These are phyloP conservation scores for Aspergillus hiratsukae DNA, from an alignment of 2,329 filamentous ascomycete genomes.

Conservation along the genomic window DNA sequence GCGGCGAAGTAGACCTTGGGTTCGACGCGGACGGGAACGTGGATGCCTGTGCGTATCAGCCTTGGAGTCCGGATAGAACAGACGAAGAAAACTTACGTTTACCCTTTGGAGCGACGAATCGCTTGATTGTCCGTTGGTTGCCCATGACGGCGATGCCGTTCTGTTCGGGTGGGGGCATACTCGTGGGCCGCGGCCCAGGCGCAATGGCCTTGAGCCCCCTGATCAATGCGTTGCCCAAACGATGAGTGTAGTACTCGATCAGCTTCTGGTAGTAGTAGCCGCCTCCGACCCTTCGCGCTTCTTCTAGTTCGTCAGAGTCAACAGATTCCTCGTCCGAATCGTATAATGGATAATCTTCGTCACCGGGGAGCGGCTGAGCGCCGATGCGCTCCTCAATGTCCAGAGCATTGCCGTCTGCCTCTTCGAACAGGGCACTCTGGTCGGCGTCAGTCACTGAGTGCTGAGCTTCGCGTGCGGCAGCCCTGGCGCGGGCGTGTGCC, in stretches of 20 bases:
- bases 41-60: conserved; percentile 61
- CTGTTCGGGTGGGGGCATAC: conserved; percentile 33
- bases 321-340: conserved; percentile 84
- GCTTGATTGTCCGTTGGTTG: conserved; percentile 44
- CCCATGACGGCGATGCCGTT: conserved; percentile 40
- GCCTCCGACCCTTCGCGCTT: conserved; percentile 71
- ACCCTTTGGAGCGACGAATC: conserved; percentile 55
- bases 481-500: conserved; percentile 1
- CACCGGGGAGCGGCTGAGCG: conserved; percentile 52
- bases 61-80: neutral
- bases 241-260: conserved; percentile 48
- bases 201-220: conserved; percentile 46
- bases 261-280: conserved; percentile 68
- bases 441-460: conserved; percentile 26
- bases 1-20: conserved; percentile 97
- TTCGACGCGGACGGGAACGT: conserved; percentile 91
- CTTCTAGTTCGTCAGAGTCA: conserved; percentile 68
- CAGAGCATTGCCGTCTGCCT: conserved; percentile 45
- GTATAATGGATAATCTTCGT: conserved; percentile 79
- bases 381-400: conserved; percentile 83
- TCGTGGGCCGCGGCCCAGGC: conserved; percentile 50
- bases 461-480: neutral
- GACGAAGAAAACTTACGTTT: conserved; percentile 41
- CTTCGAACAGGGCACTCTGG: conserved; percentile 46
- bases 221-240: conserved; percentile 43